Evolutionary conservation across 306 rosid genomes (phyloP).

Genomic region (Senna siamea): DNA sequence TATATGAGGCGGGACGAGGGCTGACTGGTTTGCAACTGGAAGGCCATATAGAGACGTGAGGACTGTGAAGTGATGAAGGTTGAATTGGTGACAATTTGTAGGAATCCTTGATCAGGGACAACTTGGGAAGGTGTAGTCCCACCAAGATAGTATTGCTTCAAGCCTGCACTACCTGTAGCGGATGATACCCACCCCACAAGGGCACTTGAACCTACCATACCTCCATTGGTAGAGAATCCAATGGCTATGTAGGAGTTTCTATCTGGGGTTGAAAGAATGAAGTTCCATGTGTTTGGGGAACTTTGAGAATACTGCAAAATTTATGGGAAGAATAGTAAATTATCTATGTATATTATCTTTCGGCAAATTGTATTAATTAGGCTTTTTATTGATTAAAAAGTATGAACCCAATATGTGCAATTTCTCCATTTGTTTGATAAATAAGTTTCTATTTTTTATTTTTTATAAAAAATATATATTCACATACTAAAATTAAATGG

Average conservation of each 20-base stretch:
- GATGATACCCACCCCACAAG: constrained; percentile 75
- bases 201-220: constrained; percentile 81
- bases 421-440: no score
- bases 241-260: constrained; percentile 61
- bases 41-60: constrained; percentile 50
- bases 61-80: constrained; percentile 56
- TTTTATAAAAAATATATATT: no score
- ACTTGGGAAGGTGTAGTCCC: constrained; percentile 59
- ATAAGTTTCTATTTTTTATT: no score
- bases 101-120: constrained; percentile 55
- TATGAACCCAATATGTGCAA: no score
- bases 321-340: no score
- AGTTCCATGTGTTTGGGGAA: constrained; percentile 62
- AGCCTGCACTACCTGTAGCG: constrained; percentile 39
- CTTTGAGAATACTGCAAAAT: constrained; percentile 57
- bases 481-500: no score
- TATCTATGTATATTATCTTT: no score
- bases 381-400: no score
- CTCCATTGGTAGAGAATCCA: constrained; percentile 72
- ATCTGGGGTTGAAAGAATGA: constrained; percentile 67
- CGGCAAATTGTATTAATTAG: no score
- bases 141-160: constrained; percentile 59
- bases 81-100: constrained; percentile 49
- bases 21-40: constrained; percentile 53
- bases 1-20: constrained; percentile 54